Percentiles rank a stretch among this genome's conserved stretches.
phyloP scores from a whole-genome alignment of 192 early-diverging fungal species.

The Spizellomyces punctatus region DNA sequence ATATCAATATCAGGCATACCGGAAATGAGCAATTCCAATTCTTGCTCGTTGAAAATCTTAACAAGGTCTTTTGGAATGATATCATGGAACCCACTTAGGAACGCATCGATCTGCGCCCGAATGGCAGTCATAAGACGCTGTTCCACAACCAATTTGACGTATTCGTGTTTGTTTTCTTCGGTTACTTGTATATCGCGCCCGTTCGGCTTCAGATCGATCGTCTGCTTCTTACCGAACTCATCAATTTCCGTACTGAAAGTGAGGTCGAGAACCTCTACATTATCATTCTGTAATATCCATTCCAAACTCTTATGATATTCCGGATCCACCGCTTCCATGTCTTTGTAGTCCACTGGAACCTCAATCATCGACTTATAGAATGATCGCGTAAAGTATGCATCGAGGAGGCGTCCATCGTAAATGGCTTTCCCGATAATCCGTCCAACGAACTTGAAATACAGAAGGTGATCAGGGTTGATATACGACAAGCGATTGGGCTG shows the following conservation, averaged over 20 bases:
- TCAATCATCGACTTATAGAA: slow-evolving; percentile 98
- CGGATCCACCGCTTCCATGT: slow-evolving; percentile 97
- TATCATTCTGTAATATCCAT: slow-evolving; percentile 98
- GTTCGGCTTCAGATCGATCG: slow-evolving; percentile 85
- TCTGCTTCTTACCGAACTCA: slow-evolving; percentile 84
- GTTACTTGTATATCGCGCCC: slow-evolving; percentile 90
- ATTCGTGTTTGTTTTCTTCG: slow-evolving; percentile 96
- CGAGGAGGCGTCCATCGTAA: slow-evolving; percentile 90
- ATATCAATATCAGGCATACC: slow-evolving; percentile 99
- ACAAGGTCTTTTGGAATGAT: slow-evolving; percentile 90
- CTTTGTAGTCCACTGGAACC: slow-evolving; percentile 91
- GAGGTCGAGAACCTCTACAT: slow-evolving; percentile 90
- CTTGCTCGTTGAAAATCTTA: slow-evolving; percentile 98
- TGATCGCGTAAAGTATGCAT: slow-evolving; percentile 96
- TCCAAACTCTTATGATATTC: slow-evolving; percentile 96
- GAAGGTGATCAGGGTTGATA: slow-evolving; percentile 91
- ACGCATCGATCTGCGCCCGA: slow-evolving; percentile 91
- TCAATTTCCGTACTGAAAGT: slow-evolving; percentile 94
- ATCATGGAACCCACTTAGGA: slow-evolving; percentile 94
- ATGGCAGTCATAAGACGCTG: slow-evolving; percentile 90
- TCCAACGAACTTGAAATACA: slow-evolving; percentile 98
- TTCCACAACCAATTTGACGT: slow-evolving; percentile 90
- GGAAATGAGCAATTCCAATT: slow-evolving; percentile 96
- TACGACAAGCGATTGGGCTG: slow-evolving; percentile 94
- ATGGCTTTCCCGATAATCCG: slow-evolving; percentile 99